phyloP scores from a whole-genome alignment of 208 protist genomes.

The Leptomonas seymouri region DNA sequence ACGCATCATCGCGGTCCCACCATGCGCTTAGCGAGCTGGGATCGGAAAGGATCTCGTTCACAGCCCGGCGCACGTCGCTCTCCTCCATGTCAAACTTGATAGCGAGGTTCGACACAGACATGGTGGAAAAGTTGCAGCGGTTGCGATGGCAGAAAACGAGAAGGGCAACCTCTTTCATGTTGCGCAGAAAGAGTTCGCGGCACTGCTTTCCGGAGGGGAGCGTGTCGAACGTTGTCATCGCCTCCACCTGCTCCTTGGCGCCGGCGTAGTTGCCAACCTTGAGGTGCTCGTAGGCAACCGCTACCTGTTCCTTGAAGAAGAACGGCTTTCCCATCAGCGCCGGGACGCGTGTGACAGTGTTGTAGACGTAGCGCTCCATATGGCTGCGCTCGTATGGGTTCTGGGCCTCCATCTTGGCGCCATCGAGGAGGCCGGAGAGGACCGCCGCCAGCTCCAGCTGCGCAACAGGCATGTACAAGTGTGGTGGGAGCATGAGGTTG shows the following conservation, averaged over 20 bases:
- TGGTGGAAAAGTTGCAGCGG: slow-evolving; percentile 75
- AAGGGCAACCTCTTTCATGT: slow-evolving; percentile 76
- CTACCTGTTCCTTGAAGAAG: slow-evolving; percentile 66
- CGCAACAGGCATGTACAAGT: slow-evolving; percentile 64
- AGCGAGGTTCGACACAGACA: slow-evolving; percentile 75
- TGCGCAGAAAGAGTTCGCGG: slow-evolving; percentile 48
- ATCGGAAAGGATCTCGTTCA: slow-evolving; percentile 81
- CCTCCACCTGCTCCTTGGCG: slow-evolving; percentile 60
- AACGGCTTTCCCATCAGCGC: slow-evolving; percentile 66
- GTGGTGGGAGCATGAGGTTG: slow-evolving; percentile 55
- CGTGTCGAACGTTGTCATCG: slow-evolving; percentile 63
- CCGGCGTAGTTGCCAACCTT: slow-evolving; percentile 71
- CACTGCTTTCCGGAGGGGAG: slow-evolving; percentile 60
- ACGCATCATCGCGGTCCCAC: slow-evolving; percentile 87
- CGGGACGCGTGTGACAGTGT: slow-evolving; percentile 47
- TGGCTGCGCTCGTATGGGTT: slow-evolving; percentile 79
- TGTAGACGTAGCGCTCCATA: slow-evolving; percentile 75
- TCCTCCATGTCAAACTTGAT: slow-evolving; percentile 79
- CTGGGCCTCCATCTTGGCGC: slow-evolving; percentile 74
- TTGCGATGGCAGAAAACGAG: slow-evolving; percentile 82
- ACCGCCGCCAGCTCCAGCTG: slow-evolving; percentile 80
- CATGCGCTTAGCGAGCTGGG: slow-evolving; percentile 72
- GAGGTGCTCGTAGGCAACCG: slow-evolving; percentile 67
- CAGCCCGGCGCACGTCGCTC: slow-evolving; percentile 55
- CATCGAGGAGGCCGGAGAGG: slow-evolving; percentile 77